These are phyloP conservation scores for Amanita rubescens DNA, from an alignment of 768 basidiomycete species.

Conservation along the genomic window DNA sequence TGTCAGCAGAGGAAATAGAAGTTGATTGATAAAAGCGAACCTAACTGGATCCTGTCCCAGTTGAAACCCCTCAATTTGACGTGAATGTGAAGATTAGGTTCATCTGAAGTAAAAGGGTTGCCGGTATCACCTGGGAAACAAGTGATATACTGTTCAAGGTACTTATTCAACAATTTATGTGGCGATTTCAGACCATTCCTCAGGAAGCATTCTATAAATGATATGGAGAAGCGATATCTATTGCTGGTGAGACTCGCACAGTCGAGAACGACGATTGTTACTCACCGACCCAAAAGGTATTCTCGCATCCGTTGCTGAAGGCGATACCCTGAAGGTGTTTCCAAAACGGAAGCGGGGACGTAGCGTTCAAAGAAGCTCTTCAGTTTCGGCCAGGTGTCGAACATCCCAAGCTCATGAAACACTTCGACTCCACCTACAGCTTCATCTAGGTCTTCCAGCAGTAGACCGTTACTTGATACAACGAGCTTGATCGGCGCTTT, in stretches of 20 bases:
- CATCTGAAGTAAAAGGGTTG: constrained; percentile 2
- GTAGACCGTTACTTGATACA: constrained; percentile 7
- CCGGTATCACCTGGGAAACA: constrained; percentile 5
- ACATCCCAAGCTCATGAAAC: constrained; percentile 13
- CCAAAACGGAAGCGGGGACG: constrained; percentile 9
- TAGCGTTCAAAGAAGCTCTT: constrained; percentile 6
- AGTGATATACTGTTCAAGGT: not conserved
- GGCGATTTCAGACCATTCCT: constrained; percentile 14
- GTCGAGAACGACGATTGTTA: constrained; percentile 6
- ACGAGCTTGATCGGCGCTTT: constrained; percentile 4
- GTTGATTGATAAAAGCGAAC: too few species aligned
- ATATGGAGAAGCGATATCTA: too few species aligned
- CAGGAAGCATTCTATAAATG: constrained; percentile 15
- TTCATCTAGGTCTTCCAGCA: constrained; percentile 11
- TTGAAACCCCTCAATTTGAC: too few species aligned
- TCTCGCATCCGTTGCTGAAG: constrained; percentile 8
- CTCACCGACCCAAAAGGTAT: constrained; percentile 10
- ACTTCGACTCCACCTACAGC: constrained; percentile 1
- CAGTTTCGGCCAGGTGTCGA: too few species aligned
- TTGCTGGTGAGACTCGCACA: constrained; percentile 8
- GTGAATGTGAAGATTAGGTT: not conserved
- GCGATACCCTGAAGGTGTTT: constrained; percentile 7
- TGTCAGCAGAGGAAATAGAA: too few species aligned
- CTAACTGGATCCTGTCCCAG: too few species aligned
- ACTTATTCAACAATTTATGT: constrained; percentile 11